Base-by-base conservation (phyloP, 2,329 filamentous ascomycete species). In the Diaporthe capsici region DNA sequence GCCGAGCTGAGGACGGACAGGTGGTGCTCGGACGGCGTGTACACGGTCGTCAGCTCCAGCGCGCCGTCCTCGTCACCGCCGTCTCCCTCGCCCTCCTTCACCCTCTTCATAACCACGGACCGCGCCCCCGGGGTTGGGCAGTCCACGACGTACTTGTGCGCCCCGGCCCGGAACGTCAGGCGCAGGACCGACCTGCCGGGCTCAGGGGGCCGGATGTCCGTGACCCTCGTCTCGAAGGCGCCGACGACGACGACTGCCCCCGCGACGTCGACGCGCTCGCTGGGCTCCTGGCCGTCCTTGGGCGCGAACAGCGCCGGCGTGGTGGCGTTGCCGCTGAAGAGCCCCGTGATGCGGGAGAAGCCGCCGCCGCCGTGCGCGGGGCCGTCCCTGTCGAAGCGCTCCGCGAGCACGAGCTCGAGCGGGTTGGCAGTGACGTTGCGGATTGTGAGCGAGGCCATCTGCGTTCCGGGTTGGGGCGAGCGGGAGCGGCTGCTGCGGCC, bases 141-240 rank as follows among this genome's bases (percentile, higher is more conserved):
- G 81, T 96, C 94, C 78, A 95, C 90, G 79, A 93, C 91, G 84
- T 97, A 96, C 75, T 86, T 86, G 78, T 93, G 89, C 15, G 87
- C 87, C 72, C 79, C 90, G 88, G 79, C 89, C 79, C 93, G 90
- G 80, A 98, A 93, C 1, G 92, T 94, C 74, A 98, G 86, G 47
- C 94, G 93, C 65, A 97, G 81, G 17, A 94, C 88, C 80, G 96
- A 93, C 71, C 89, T 90, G 17, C 84, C 83, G 42, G 89, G 86
- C 71, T 92, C 88, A 55, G 90, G 88, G 6, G 90, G 82, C 77
- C 88, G 87, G 81, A 96, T 87, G 37, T 93, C 89, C 1, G 94
- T 94, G 53, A 85, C 86, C 77, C 88, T 87, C 12, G 90, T 90
- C 78, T 90, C 87, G 83, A 97, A 98, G 7, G 95, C 90, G 8